Percentiles rank a stretch among this genome's conserved stretches.
These are phyloP conservation scores for Aspergillus aculeatinus DNA, from an alignment of 2,329 filamentous ascomycete genomes.

Conservation along the genomic window DNA sequence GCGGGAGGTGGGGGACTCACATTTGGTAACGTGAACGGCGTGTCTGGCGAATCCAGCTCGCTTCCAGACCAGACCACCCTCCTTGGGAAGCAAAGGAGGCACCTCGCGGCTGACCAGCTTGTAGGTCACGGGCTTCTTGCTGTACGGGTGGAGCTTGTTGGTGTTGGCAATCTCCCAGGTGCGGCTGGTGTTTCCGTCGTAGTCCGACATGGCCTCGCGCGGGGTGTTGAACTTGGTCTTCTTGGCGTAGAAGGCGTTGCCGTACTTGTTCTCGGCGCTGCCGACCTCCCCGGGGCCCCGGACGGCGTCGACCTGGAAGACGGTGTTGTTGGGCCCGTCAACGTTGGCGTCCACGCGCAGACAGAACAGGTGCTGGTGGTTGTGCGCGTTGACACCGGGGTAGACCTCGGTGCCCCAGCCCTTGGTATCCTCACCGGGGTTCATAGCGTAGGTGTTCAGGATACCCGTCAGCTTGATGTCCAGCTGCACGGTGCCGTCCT, in stretches of 20 bases:
- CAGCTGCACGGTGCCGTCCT: slow-evolving; percentile 87
- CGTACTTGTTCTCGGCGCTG: slow-evolving; percentile 78
- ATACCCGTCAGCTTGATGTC: slow-evolving; percentile 92
- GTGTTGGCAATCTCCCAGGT: slow-evolving; percentile 92
- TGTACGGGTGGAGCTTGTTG: slow-evolving; percentile 79
- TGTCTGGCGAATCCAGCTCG: slow-evolving; percentile 84
- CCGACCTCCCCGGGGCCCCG: slow-evolving; percentile 72
- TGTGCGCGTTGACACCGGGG: slow-evolving; percentile 88
- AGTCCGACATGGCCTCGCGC: slow-evolving; percentile 70
- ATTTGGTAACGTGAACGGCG: slow-evolving; percentile 84
- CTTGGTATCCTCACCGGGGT: slow-evolving; percentile 73
- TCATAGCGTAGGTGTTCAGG: slow-evolving; percentile 84
- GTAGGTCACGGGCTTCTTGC: slow-evolving; percentile 79
- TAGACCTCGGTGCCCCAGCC: slow-evolving; percentile 93
- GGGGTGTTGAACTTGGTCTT: slow-evolving; percentile 76
- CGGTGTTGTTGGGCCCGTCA: slow-evolving; percentile 79
- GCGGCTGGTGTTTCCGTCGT: slow-evolving; percentile 72
- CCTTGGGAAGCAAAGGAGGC: slow-evolving; percentile 73
- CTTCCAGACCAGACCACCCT: slow-evolving; percentile 82
- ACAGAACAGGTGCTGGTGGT: slow-evolving; percentile 95
- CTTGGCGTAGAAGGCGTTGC: slow-evolving; percentile 85
- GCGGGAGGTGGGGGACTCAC: slow-evolving; percentile 51
- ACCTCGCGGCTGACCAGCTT: slow-evolving; percentile 89
- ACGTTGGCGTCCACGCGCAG: slow-evolving; percentile 83
- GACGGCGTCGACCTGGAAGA: slow-evolving; percentile 78